Conservation (phyloP, 805 yeast genomes). For the Cyberlindnera mycetangii region DNA sequence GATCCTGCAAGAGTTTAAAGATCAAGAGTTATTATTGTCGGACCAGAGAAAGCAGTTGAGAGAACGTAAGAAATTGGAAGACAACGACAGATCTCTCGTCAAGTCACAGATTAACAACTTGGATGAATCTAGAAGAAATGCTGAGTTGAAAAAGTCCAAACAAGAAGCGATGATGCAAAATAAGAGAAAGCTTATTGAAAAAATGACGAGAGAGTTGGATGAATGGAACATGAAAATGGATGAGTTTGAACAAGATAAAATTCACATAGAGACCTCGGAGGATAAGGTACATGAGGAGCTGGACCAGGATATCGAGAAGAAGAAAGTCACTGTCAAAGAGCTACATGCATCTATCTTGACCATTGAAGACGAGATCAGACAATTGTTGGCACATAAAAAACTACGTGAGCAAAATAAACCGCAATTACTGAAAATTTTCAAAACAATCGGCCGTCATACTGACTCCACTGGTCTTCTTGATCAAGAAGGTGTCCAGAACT, state of each 20-base stretch:
- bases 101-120: constrained; percentile 40
- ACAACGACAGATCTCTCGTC: constrained; percentile 37
- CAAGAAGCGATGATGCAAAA: constrained; percentile 30
- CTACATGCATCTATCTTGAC: constrained; percentile 12
- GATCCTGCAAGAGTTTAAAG: constrained; percentile 35
- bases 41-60: constrained; percentile 36
- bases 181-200: constrained; percentile 30
- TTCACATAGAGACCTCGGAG: constrained; percentile 18
- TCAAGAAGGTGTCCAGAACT: constrained; percentile 22
- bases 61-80: constrained; percentile 40
- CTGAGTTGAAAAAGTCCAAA: constrained; percentile 34
- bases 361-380: constrained; percentile 23
- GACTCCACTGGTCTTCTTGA: constrained; percentile 24
- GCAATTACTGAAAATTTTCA: constrained; percentile 16
- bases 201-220: constrained; percentile 33
- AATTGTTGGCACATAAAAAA: constrained; percentile 17
- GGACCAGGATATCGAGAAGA: constrained; percentile 18
- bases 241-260: constrained; percentile 22
- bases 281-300: constrained; percentile 18
- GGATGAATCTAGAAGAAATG: constrained; percentile 39
- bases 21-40: constrained; percentile 34
- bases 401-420: constrained; percentile 20
- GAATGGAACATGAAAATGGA: constrained; percentile 33
- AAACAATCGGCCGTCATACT: constrained; percentile 17
- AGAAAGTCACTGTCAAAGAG: constrained; percentile 7